A percentile compares a stretch with the other conserved stretches of the same genome.
phyloP scores from a whole-genome alignment of 768 basidiomycete genomes.

The Podaxis sp. region DNA sequence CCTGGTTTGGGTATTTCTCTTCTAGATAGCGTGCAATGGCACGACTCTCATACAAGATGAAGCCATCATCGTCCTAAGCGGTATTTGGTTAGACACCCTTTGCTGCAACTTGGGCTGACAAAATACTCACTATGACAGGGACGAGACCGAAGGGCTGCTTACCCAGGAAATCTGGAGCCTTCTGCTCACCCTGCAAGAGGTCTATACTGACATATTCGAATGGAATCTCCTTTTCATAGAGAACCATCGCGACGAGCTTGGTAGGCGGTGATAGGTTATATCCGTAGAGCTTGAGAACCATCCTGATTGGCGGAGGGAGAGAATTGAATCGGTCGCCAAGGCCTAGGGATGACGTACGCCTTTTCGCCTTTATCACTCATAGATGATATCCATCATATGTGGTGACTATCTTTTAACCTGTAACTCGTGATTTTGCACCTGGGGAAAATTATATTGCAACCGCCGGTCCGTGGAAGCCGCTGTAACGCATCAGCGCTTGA shows the following conservation, averaged over 20 bases:
- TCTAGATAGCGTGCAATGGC: slow-evolving; percentile 56
- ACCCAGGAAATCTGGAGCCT: slow-evolving; percentile 33
- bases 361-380: too few relatives aligned
- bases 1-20: slow-evolving; percentile 46
- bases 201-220: slow-evolving; percentile 47
- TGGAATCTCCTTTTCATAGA: slow-evolving; percentile 50
- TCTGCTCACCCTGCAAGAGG: slow-evolving; percentile 40
- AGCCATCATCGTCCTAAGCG: slow-evolving; percentile 49
- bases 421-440: too few relatives aligned
- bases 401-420: too few relatives aligned
- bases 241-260: slow-evolving; percentile 43
- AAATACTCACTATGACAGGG: slow-evolving; percentile 44
- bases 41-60: slow-evolving; percentile 54
- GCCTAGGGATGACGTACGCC: too few relatives aligned
- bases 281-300: slow-evolving; percentile 42
- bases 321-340: too few relatives aligned
- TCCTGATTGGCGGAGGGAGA: slow-evolving; percentile 13
- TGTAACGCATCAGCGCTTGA: too few relatives aligned
- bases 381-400: too few relatives aligned
- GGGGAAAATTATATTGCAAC: too few relatives aligned
- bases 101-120: background rate
- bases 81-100: background rate
- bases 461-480: too few relatives aligned
- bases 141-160: slow-evolving; percentile 60
- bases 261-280: slow-evolving; percentile 39